phyloP scores from a whole-genome alignment of 768 basidiomycete species.

The Auriculariales sp. region DNA sequence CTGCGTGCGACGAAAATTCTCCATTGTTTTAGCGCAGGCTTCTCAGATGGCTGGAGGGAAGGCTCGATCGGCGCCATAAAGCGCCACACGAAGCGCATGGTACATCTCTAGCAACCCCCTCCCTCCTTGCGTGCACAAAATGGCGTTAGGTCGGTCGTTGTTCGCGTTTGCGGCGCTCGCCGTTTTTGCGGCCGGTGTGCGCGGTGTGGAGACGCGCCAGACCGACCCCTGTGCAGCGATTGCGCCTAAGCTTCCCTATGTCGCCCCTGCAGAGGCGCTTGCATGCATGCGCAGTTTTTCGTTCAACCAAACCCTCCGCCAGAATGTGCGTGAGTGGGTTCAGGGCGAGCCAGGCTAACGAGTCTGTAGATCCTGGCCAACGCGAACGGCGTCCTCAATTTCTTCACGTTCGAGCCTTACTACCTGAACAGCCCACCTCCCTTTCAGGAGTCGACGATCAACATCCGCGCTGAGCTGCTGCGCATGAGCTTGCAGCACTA shows the following conservation, averaged over 20 bases:
- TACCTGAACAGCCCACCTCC: constrained; percentile 36
- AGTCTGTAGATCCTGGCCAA: constrained; percentile 15
- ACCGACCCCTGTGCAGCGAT: constrained; percentile 9
- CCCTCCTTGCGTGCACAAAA: too few relatives aligned
- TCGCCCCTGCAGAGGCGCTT: constrained; percentile 36
- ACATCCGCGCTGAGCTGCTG: constrained; percentile 36
- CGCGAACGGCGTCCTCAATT: constrained; percentile 24
- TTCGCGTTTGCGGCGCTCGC: too few relatives aligned
- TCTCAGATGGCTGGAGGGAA: too few relatives aligned
- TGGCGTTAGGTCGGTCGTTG: too few relatives aligned
- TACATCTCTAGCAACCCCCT: too few relatives aligned
- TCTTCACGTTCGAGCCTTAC: constrained; percentile 39
- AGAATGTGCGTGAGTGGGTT: constrained; percentile 22
- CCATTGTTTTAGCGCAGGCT: too few relatives aligned
- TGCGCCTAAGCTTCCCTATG: constrained; percentile 17
- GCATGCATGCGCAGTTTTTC: constrained; percentile 44
- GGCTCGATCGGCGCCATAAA: too few relatives aligned
- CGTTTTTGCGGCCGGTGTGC: too few relatives aligned
- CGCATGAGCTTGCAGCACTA: constrained; percentile 35
- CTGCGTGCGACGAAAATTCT: too few relatives aligned
- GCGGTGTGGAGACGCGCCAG: constrained; percentile 14
- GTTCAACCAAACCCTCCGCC: constrained; percentile 39
- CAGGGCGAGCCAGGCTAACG: neutral
- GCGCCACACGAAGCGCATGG: too few relatives aligned
- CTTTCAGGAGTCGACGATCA: constrained; percentile 36